Evolutionary conservation across 2,329 filamentous ascomycete genomes (phyloP), one percentile per base, ranked within the genome.

Genomic region (Nigrograna mackinnonii): DNA sequence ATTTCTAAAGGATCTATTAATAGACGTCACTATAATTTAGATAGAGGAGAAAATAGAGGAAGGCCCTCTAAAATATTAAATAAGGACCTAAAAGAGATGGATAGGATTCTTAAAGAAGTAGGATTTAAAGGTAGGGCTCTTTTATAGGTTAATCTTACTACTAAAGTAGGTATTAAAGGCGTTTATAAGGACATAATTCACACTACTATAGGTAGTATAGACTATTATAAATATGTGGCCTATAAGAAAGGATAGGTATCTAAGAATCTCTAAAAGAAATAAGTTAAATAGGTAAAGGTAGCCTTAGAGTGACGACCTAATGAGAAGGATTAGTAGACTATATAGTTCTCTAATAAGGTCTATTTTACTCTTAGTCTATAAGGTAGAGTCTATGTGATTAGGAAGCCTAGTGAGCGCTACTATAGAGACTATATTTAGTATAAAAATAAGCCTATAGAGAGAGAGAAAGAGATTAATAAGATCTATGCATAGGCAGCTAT

Each of bases 401-500:
- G 24, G 24, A 28, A 28, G 24, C 24, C 24, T 9, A n/a, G 24
- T 9, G 24, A 28, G n/a, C 24, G 24, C 24, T 28, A 28, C n/a
- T 28, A n/a, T n/a, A 28, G 9, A 9, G n/a, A 28, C 24, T 28
- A n/a, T 28, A 28, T 28, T 28, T n/a, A 28, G n/a, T n/a, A 28
- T n/a, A n/a, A 9, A 28, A 28, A 28, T 28, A 9, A n/a, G 24
- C 24, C 24, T 9, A n/a, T 9, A n/a, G 11, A 26, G 14, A 18
- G 21, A 20, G 17, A 34, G 21, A 32, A 19, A 24, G 22, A 38
- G 20, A n/a, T 22, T 11, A 18, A 43, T 22, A 36, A 21, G 6
- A 20, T 39, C 14, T 39, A 46, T 28, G 18, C 20, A 21, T 43
- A 22, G 43, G 43, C 26, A 5, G 43, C 43, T 22, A 19, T 46